Evolutionary conservation across 1,284 basidiomycete species (phyloP).

Genomic region (Ceratobasidium papillatum): DNA sequence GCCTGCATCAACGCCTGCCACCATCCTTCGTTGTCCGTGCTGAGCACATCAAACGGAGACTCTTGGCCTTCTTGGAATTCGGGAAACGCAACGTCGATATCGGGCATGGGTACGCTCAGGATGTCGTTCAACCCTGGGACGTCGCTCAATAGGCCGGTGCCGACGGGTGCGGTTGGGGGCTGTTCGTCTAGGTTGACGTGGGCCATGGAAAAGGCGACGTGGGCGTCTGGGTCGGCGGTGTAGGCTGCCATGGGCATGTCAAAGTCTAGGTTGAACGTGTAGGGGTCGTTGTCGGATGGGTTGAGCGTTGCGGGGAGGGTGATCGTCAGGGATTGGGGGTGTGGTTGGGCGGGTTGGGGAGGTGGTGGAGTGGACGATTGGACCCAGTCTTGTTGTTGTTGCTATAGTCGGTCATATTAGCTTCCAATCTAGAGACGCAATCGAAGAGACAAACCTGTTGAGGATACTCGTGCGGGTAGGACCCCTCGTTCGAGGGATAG

Average conservation of each 20-base stretch:
- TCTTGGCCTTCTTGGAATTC: not conserved
- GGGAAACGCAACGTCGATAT: constrained; percentile 17
- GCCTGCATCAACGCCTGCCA: constrained; percentile 18
- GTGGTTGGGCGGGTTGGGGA: not conserved
- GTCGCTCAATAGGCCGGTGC: not conserved
- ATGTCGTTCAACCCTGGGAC: constrained; percentile 33
- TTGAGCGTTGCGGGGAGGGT: constrained; percentile 18
- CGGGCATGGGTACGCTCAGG: constrained; percentile 1
- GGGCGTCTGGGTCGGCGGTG: constrained; percentile 29
- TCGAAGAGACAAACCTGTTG: not conserved
- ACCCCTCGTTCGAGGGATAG: not conserved
- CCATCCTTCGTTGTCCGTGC: constrained; percentile 28
- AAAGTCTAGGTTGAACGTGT: constrained; percentile 36
- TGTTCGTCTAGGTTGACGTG: constrained; percentile 11
- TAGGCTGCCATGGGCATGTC: constrained; percentile 37
- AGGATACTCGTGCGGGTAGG: constrained; percentile 1
- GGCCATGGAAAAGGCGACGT: constrained; percentile 28
- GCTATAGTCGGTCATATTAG: not conserved
- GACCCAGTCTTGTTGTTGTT: constrained; percentile 20
- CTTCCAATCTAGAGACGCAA: not conserved
- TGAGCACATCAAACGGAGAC: constrained; percentile 12
- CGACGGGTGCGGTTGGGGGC: not conserved
- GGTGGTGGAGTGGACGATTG: constrained; percentile 13
- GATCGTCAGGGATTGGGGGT: constrained; percentile 30
- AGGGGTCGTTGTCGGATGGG: constrained; percentile 17